Conservation (phyloP, 345 rosid species). For the Arabis alpina region DNA sequence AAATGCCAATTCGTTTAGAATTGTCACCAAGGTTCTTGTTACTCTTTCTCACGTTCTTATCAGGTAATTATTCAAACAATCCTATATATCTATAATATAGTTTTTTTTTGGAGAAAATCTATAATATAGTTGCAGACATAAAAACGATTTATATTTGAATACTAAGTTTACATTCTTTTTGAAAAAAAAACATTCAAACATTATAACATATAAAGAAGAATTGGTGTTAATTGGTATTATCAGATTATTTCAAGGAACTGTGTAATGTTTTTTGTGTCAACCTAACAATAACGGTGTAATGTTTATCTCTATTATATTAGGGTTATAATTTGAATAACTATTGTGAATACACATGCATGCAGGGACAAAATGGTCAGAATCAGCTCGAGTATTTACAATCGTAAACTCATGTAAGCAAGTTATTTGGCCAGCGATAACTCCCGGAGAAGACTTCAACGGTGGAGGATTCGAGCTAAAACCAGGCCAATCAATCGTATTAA, state of each 20-base stretch:
- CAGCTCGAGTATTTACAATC: constrained; percentile 70
- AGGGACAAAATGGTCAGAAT: constrained; percentile 50
- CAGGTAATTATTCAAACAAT: constrained; percentile 46
- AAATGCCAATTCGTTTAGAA: constrained; percentile 46
- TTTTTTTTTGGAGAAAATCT: no score
- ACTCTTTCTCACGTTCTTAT: constrained; percentile 38
- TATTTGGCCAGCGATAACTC: constrained; percentile 82
- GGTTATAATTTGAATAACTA: background rate
- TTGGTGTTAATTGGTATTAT: no score
- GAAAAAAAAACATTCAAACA: background rate
- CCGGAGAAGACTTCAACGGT: constrained; percentile 57
- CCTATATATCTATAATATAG: no score
- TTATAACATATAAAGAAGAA: background rate
- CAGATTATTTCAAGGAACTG: no score
- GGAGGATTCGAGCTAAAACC: constrained; percentile 65
- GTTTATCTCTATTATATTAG: background rate
- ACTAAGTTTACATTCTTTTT: no score
- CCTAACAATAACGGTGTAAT: background rate
- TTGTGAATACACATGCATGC: background rate
- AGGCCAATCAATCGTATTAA: constrained; percentile 59
- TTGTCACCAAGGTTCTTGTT: constrained; percentile 43
- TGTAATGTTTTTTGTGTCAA: no score
- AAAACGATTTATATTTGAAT: no score
- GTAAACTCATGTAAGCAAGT: constrained; percentile 64
- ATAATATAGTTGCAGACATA: no score